Percentiles rank a stretch among this genome's conserved stretches.
Conservation (phyloP, 208 protist genomes). For the Acanthamoeba castellanii region DNA sequence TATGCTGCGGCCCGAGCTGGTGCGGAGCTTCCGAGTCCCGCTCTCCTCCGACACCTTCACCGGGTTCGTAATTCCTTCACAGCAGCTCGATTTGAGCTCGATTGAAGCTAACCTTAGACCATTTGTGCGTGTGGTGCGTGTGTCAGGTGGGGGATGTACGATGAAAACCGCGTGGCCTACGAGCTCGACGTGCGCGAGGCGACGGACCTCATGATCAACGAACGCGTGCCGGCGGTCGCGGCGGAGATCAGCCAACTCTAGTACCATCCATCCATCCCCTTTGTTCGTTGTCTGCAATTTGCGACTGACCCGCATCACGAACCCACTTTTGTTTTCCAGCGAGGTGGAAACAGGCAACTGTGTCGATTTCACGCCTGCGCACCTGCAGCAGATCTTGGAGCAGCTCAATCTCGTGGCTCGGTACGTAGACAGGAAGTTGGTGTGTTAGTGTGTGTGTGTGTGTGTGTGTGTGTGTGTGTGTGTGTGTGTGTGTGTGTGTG, state of each 20-base stretch:
- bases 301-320: too few species aligned
- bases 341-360: too few species aligned
- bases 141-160: slow-evolving; percentile 1
- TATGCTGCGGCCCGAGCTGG: slow-evolving; percentile 64
- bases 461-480: too few species aligned
- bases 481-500: too few species aligned
- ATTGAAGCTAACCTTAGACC: neutral
- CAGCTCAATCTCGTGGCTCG: too few species aligned
- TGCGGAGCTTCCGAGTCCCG: neutral
- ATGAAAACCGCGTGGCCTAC: neutral
- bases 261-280: neutral
- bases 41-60: slow-evolving; percentile 37
- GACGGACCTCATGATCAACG: slow-evolving; percentile 3
- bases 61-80: neutral
- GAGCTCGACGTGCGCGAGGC: slow-evolving; percentile 28
- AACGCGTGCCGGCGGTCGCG: neutral
- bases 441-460: too few species aligned
- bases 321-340: too few species aligned
- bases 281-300: too few species aligned
- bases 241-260: slow-evolving; percentile 9
- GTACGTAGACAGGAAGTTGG: too few species aligned
- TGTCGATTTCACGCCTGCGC: too few species aligned
- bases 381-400: too few species aligned
- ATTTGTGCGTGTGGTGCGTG: neutral
- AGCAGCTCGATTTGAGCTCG: too few species aligned